phyloP scores from a whole-genome alignment of 495 filamentous ascomycete species.

The Podospora didyma region DNA sequence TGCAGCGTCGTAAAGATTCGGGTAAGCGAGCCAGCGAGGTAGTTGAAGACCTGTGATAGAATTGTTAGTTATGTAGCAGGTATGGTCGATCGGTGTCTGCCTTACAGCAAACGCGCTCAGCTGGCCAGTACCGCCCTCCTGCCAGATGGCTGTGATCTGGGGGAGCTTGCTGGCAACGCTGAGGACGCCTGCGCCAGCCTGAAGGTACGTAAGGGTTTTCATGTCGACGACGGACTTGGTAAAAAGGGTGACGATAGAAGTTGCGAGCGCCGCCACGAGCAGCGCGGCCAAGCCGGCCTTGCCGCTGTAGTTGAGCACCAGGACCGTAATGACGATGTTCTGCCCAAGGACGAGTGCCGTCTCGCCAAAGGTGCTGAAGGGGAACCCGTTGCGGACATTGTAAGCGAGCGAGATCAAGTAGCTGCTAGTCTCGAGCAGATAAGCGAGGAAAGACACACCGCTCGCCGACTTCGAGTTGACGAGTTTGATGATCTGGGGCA shows the following conservation, averaged over 20 bases:
- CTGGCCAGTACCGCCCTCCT: conserved; percentile 85
- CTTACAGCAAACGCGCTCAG: conserved; percentile 92
- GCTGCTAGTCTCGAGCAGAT: conserved; percentile 81
- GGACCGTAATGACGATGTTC: conserved; percentile 79
- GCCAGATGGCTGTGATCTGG: conserved; percentile 81
- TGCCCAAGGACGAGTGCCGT: conserved; percentile 85
- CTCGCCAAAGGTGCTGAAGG: conserved; percentile 95
- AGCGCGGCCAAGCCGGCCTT: conserved; percentile 56
- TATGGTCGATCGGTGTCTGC: conserved; percentile 11
- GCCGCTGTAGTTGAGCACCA: conserved; percentile 78
- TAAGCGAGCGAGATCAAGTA: conserved; percentile 87
- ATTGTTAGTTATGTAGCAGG: not conserved
- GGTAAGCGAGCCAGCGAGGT: conserved; percentile 83
- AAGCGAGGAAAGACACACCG: conserved; percentile 84
- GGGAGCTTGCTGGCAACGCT: conserved; percentile 86
- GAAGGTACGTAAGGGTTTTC: conserved; percentile 67
- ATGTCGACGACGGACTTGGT: conserved; percentile 61
- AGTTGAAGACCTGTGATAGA: conserved; percentile 82
- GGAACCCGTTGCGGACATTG: conserved; percentile 82
- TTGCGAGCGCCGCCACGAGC: conserved; percentile 72
- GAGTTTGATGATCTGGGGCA: conserved; percentile 93
- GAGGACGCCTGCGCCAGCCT: conserved; percentile 79
- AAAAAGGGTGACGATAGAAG: conserved; percentile 64
- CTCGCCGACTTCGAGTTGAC: conserved; percentile 69
- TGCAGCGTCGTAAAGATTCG: conserved; percentile 96